Conservation (phyloP, 2,329 filamentous ascomycete genomes). For the Fusarium sp. region DNA sequence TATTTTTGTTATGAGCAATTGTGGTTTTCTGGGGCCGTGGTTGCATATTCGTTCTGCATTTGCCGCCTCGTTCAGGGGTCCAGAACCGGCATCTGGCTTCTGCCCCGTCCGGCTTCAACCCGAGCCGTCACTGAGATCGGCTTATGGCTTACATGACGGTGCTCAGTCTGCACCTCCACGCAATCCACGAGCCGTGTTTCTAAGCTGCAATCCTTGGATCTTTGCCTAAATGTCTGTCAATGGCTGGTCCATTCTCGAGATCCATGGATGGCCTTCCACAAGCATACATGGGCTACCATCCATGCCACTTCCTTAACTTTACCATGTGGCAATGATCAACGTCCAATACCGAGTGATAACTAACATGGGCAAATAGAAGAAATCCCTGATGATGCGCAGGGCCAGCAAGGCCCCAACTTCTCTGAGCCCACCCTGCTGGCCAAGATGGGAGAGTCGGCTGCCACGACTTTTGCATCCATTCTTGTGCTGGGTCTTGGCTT, state of each 20-base stretch:
- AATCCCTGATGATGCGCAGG: constrained; percentile 1
- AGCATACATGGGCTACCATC: neutral
- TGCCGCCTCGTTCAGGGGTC: neutral
- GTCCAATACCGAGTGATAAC: neutral
- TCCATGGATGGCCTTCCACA: neutral
- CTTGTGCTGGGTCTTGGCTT: constrained; percentile 72
- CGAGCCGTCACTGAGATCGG: neutral
- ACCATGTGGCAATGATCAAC: neutral
- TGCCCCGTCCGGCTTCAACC: neutral
- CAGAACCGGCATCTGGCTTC: neutral
- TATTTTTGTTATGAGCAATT: neutral
- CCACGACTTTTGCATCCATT: constrained; percentile 78
- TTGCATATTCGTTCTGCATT: neutral
- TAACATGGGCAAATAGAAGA: constrained; percentile 29
- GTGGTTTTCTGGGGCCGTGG: neutral
- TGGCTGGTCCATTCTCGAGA: neutral
- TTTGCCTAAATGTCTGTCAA: neutral
- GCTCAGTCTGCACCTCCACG: neutral
- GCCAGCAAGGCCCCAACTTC: constrained; percentile 7
- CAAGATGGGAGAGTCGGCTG: constrained; percentile 77
- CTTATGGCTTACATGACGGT: neutral
- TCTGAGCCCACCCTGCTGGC: constrained; percentile 52
- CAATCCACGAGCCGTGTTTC: neutral
- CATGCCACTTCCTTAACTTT: neutral
- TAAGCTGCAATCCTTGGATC: neutral